Evolutionary conservation across 129 eudicot species (phyloP).

Genomic region (Ambrosia trifida): DNA sequence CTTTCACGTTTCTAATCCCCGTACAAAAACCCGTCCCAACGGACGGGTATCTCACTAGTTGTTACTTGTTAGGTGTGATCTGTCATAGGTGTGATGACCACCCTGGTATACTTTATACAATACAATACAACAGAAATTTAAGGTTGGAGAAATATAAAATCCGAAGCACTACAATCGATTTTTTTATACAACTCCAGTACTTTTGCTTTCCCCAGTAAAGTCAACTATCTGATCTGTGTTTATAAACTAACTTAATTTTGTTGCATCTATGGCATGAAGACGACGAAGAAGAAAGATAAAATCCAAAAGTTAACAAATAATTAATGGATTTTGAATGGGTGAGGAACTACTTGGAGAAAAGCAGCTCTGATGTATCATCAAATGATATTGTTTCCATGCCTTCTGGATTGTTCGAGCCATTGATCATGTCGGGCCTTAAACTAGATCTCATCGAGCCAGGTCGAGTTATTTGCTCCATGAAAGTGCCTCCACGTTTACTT

Average conservation of each 20-base stretch:
- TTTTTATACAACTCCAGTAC: too few species aligned
- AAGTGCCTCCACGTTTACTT: slow-evolving; percentile 78
- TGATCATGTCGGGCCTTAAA: slow-evolving; percentile 59
- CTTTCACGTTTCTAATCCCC: too few species aligned
- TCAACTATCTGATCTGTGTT: neutral
- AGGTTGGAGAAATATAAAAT: too few species aligned
- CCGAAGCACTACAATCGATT: too few species aligned
- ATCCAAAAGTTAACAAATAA: neutral
- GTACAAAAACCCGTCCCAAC: too few species aligned
- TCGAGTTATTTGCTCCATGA: slow-evolving; percentile 80
- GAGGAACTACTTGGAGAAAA: slow-evolving; percentile 52
- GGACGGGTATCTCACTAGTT: too few species aligned
- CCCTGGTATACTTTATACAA: too few species aligned
- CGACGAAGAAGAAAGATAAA: neutral
- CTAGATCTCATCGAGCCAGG: slow-evolving; percentile 67
- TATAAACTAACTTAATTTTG: neutral
- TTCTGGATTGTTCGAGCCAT: slow-evolving; percentile 62
- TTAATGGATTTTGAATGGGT: slow-evolving; percentile 60
- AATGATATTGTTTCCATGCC: slow-evolving; percentile 60
- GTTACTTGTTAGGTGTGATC: too few species aligned
- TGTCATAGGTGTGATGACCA: too few species aligned
- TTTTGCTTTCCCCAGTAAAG: too few species aligned
- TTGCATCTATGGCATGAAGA: too few species aligned
- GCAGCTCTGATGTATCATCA: slow-evolving; percentile 32
- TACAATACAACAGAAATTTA: too few species aligned